These are phyloP conservation scores for Epichloe glyceriae DNA, from an alignment of 2,329 filamentous ascomycete species.

Conservation along the genomic window DNA sequence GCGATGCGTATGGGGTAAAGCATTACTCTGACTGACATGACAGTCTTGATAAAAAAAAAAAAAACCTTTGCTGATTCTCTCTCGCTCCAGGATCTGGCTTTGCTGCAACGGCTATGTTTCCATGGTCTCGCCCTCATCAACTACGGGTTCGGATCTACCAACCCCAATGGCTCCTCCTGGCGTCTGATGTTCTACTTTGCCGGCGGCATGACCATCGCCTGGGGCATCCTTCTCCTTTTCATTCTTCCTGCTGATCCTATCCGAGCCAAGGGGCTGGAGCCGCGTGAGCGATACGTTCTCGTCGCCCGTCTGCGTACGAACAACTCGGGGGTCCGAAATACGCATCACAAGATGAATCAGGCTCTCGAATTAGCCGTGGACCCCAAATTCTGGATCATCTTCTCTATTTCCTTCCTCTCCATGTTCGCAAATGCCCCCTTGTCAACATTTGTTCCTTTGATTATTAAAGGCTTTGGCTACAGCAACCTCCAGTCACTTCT, in stretches of 20 bases:
- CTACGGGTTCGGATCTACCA: constrained; percentile 47
- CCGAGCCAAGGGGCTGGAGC: constrained; percentile 46
- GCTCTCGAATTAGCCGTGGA: constrained; percentile 22
- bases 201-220: constrained; percentile 38
- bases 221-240: constrained; percentile 41
- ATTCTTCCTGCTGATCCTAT: constrained; percentile 48
- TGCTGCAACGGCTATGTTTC: constrained; percentile 41
- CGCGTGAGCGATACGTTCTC: constrained; percentile 25
- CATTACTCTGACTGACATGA: neutral
- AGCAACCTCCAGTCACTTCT: constrained; percentile 27
- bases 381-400: constrained; percentile 42
- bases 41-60: neutral
- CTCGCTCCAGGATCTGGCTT: constrained; percentile 14
- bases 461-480: constrained; percentile 19
- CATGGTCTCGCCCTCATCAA: constrained; percentile 48
- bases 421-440: constrained; percentile 34
- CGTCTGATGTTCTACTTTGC: constrained; percentile 50
- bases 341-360: constrained; percentile 28
- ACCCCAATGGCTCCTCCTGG: constrained; percentile 30
- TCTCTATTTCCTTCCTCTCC: constrained; percentile 33
- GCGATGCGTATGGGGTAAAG: constrained; percentile 22
- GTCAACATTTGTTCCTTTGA: constrained; percentile 11
- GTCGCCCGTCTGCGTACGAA: constrained; percentile 18
- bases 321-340: constrained; percentile 18
- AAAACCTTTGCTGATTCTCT: neutral